These are phyloP conservation scores for Entomortierella lignicola DNA, from an alignment of 192 early-diverging fungal genomes.

Conservation along the genomic window DNA sequence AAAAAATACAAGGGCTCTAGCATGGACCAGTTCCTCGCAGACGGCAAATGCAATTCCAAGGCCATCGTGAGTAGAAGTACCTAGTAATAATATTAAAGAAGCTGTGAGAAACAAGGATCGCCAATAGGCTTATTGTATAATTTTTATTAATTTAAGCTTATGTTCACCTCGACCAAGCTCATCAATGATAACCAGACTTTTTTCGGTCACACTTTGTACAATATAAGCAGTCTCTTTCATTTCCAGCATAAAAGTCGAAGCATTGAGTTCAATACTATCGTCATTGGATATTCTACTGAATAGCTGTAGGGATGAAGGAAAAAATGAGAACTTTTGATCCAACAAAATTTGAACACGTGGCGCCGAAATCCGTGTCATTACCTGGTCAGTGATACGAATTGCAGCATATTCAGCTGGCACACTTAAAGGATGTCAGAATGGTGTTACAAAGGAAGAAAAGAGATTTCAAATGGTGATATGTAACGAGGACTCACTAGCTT, in stretches of 20 bases:
- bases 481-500: conserved; percentile 65
- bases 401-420: conserved; percentile 86
- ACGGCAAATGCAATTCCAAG: conserved; percentile 78
- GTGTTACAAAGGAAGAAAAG: background rate
- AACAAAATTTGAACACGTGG: too few species aligned
- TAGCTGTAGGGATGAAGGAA: conserved; percentile 46
- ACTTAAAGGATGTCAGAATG: conserved; percentile 30
- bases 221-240: conserved; percentile 90
- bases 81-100: conserved; percentile 20
- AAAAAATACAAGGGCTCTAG: conserved; percentile 72
- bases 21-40: conserved; percentile 72
- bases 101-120: background rate
- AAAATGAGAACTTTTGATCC: background rate
- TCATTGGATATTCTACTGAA: conserved; percentile 85
- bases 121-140: too few species aligned
- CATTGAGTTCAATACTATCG: conserved; percentile 65
- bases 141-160: background rate
- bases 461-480: background rate
- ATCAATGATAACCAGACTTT: conserved; percentile 87
- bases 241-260: conserved; percentile 88
- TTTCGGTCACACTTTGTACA: conserved; percentile 73
- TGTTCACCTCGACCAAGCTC: conserved; percentile 81
- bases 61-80: conserved; percentile 78
- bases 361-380: too few species aligned
- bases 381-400: conserved; percentile 74